Conservation (phyloP, 208 protist species). For the Crithidia acanthocephali region DNA sequence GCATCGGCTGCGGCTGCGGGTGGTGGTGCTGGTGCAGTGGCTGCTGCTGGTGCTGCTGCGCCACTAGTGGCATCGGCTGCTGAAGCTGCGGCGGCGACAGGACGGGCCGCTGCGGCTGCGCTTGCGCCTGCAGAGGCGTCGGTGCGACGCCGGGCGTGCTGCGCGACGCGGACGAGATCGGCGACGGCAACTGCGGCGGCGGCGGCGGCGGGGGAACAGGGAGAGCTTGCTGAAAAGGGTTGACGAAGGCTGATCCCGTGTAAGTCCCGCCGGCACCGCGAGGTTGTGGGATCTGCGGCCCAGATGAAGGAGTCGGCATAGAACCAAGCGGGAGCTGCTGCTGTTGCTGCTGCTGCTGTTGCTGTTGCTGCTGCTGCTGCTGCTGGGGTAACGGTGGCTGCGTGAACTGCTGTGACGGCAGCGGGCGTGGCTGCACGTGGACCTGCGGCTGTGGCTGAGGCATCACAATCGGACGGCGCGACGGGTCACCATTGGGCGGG, state of each 20-base stretch:
- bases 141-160: neutral
- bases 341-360: neutral
- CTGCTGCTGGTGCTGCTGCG: conserved; percentile 2
- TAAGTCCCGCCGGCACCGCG: neutral
- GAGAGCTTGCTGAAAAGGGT: conserved; percentile 1
- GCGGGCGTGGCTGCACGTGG: neutral
- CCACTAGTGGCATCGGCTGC: neutral
- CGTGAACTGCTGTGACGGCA: neutral
- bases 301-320: neutral
- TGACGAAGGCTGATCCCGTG: conserved; percentile 1
- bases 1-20: too few relatives aligned
- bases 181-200: neutral
- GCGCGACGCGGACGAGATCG: neutral
- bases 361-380: neutral
- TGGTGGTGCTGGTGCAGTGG: neutral
- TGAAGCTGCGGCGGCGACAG: neutral
- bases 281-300: neutral
- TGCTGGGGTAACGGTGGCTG: neutral
- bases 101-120: neutral
- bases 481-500: neutral
- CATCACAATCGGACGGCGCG: neutral
- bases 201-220: neutral
- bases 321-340: neutral
- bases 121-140: neutral
- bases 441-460: neutral